Percentiles rank a stretch among this genome's conserved stretches.
Conservation (phyloP, 202 grass and related monocot genomes). For the Miscanthus sacchariflorus region DNA sequence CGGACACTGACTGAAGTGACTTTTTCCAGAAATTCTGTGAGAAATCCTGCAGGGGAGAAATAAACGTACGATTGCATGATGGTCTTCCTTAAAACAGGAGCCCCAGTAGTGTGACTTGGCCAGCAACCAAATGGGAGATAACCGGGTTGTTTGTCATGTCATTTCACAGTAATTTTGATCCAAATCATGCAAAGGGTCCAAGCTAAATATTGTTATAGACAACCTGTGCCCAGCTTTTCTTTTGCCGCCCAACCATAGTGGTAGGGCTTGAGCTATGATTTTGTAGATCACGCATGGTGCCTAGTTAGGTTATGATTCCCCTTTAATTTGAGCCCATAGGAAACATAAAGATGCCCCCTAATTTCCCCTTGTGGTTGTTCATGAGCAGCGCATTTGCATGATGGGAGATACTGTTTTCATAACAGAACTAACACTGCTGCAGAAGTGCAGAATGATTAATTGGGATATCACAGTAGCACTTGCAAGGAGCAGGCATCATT, state of each 20-base stretch:
- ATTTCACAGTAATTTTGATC: background rate
- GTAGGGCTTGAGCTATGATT: constrained; percentile 38
- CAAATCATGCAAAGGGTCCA: background rate
- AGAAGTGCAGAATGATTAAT: constrained; percentile 14
- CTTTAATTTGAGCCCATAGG: background rate
- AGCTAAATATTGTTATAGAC: background rate
- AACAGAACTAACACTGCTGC: background rate
- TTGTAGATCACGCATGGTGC: background rate
- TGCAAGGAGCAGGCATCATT: background rate
- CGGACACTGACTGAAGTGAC: background rate
- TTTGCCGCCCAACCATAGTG: constrained; percentile 14
- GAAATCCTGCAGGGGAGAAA: background rate
- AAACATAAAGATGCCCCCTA: background rate
- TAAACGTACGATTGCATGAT: background rate
- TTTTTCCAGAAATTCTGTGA: background rate
- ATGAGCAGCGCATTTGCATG: constrained; percentile 17
- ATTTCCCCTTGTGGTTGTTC: background rate
- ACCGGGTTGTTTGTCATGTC: background rate
- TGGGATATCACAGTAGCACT: constrained; percentile 8
- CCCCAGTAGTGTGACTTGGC: background rate
- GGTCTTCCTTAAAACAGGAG: background rate
- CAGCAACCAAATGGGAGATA: background rate
- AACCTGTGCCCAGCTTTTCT: background rate
- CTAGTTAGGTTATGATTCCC: constrained; percentile 31
- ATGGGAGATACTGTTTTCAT: background rate